Base-by-base conservation (phyloP, 495 filamentous ascomycete species). In the Penicillium cinerascens region DNA sequence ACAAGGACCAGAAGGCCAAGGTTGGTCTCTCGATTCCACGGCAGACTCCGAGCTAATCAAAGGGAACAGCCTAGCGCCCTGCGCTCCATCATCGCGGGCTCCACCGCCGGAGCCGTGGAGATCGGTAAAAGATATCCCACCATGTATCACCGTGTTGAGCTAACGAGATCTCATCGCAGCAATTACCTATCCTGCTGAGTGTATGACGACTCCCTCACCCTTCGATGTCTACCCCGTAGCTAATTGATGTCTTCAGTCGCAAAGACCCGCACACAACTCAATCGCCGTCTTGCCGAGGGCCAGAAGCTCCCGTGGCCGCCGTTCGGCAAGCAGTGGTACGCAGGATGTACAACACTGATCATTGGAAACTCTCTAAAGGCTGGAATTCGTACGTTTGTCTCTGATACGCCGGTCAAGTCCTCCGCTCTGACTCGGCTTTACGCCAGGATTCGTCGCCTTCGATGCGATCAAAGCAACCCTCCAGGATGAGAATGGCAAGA, bases 171-270 rank as follows among this genome's bases (percentile, higher is more conserved):
- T 20, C 7, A 45, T 46, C 10, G 8, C 59, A 95, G 85, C 91
- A 51, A 96, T 98, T 61, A 97, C 93, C 49, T 98, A 98, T 74
- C 93, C 93, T 42, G 92, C 92, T 59, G 93, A 98, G 71, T 98
- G 88, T 92, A 81, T 16, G 49, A 20, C 16, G 4, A 1, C 23
- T 5, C 11, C 20, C 33, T 20, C 2, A 1, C 36, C 2, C 29
- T 15, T 41, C 44, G 20, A 21, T 23, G 20, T 13, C 16, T 13
- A 8, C n/a, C 22, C 39, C 42, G 23, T 16, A 10, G 35, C 62
- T 67, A 65, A 66, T 49, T 50, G 13, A 40, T 18, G 15, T 10
- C n/a, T 11, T 20, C 47, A 87, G 87, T 97, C 70, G 93, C 92
- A 51, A 98, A 98, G 72, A 98, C 93, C 41, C 79, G 93, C 49